Base-by-base conservation (phyloP, 441 rosid genomes). In the Mallotus repandus region DNA sequence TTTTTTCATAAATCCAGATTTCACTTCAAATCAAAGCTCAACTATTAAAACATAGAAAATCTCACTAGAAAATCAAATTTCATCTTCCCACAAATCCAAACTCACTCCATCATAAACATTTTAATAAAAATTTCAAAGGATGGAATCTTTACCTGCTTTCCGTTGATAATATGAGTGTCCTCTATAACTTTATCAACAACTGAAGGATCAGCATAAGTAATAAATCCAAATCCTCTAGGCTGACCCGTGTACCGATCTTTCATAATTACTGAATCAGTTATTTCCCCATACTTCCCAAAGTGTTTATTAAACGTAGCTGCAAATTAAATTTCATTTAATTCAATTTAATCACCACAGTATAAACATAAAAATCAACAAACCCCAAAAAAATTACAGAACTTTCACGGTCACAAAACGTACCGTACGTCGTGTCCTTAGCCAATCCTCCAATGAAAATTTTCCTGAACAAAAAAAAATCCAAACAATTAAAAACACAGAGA, bases 181-280 rank as follows among this genome's bases (percentile, higher is more conserved):
- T 91, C 92, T 16, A 91, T 92, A 64, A 93, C 99, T 79, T 83
- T 84, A 69, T 93, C 97, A 4, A 93, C 99, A 46, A 89, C 98
- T 10, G 88, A 81, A 77, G 98, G 86, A 79, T 95, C 99, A 38
- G 95, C 97, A 73, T 83, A 93, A 18, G 98, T 95, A 16, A 95
- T 89, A 78, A 95, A 95, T 43, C 99, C 97, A 61, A 91, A 95
- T 46, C 99, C 98, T 55, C 98, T 81, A n/a, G 99, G 98, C 71
- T 88, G 94, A 59, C 99, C 96, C 0, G 93, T 86, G 77, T 84
- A 78, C 18, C 98, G 87, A 84, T 95, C 97, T 78, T 91, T 88
- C 96, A 95, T 93, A 43, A 95, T 95, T 43, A 95, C 98, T 0
- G 94, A 91, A 69, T 95, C 97, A 3, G 87, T 86, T 12, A 91